Base-by-base conservation (phyloP, 345 rosid species). In the Populus ilicifolia region DNA sequence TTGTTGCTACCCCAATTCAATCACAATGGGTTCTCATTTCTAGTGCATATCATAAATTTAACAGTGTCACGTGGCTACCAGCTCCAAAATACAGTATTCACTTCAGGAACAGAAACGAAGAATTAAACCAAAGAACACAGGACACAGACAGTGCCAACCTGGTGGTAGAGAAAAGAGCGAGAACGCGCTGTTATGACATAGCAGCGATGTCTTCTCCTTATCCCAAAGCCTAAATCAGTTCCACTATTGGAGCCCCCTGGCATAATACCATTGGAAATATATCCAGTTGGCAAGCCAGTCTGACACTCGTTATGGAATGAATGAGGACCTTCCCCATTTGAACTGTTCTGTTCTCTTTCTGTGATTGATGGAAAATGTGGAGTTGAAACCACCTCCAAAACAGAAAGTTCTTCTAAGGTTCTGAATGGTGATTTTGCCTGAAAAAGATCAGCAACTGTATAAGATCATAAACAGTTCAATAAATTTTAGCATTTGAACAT, bases 131-230 rank as follows among this genome's bases (percentile, higher is more conserved):
- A 20, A 38, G 48, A 62, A 61, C 33, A 66, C 13, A 33, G 62
- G 23, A 48, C 30, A 81, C 67, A 30, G 33, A 44, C 8, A 36
- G 56, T 27, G 63, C 77, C 68, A 78, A 95, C 98, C 97, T 95
- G 98, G 86, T 93, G 98, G 79, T 93, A 95, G 67, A 93, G 97
- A 87, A 95, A 93, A 71, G 90, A 82, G 16, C 96, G 93, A 54
- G 90, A 81, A 70, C 97, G 90, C 33, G 97, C 92, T 76, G 89
- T 93, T 73, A 95, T 81, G 33, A 89, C 89, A 67, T 83, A 88
- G 89, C 92, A 88, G 43, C 83, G 85, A 79, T 93, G 98, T 44
- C 75, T 80, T 82, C 81, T 89, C 81, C 93, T 85, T 56, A 76
- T n/a, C 44, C 99, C 96, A 75, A 91, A 91, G 63, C 83, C 90